Base-by-base conservation (phyloP, 1,284 basidiomycete species). In the Cystobasidium slooffiae region DNA sequence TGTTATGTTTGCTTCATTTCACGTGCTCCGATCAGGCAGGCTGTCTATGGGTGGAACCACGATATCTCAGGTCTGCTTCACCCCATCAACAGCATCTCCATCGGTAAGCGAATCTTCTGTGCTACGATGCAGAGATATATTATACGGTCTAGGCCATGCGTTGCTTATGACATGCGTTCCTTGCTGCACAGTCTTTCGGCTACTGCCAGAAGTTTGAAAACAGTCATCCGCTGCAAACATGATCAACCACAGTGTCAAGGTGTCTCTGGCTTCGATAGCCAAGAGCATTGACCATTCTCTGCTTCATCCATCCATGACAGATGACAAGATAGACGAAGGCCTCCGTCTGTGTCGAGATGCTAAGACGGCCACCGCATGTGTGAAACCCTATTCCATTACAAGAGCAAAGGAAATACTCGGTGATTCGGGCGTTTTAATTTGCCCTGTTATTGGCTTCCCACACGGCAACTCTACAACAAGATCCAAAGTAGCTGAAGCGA, bases 231-330 rank as follows among this genome's bases (percentile, higher is more conserved):
- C 10, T 18, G 24, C 24, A 61, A 53, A 4, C 51, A 66, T 66
- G 64, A n/a, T 10, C 20, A 51, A 39, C 6, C 49, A 41, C 47
- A 66, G 22, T 6, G 39, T 73, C 51, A 56, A 56, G 31, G 70
- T 73, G 20, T 56, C 62, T n/a, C 63, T 73, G 18, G 37, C 70
- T 16, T 52, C 39, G n/a, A 59, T 77, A 47, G 75, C 76, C 6
- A 75, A 79, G 74, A 79, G 77, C 75, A 79, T 79, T 20, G 78
- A 79, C 61, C 72, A 78, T 39, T 76, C 78, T 1, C 74, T 79
- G 20, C 68, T 79, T 58, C 78, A 79, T 46, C 78, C 78, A n/a
- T 78, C 75, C 31, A 76, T 79, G 78, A 76, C 76, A n/a, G 78
- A 79, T 56, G 77, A 39, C 22, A 75, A 76, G n/a, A 76, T 79